A percentile compares a stretch with the other conserved stretches of the same genome.
Conservation (phyloP, 2,329 filamentous ascomycete species). For the Colletotrichum musae region DNA sequence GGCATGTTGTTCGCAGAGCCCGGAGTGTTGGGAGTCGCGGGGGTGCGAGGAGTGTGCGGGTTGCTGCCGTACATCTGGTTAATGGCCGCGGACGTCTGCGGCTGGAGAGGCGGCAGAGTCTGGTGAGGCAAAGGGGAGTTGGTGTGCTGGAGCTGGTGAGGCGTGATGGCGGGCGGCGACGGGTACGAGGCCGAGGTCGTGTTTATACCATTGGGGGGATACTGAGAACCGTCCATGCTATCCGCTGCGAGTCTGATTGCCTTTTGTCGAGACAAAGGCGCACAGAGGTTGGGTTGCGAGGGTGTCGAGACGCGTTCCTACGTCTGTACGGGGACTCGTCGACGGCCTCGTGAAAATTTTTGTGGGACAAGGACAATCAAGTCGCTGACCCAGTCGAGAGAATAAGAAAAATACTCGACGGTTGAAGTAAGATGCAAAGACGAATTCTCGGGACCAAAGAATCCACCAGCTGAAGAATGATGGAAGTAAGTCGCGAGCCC, state of each 20-base stretch:
- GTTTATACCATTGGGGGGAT: constrained; percentile 71
- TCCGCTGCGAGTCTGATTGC: constrained; percentile 36
- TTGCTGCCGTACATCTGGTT: constrained; percentile 71
- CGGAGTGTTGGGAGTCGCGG: constrained; percentile 74
- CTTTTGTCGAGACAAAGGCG: constrained; percentile 42
- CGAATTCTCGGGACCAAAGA: constrained; percentile 17
- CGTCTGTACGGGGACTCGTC: constrained; percentile 39
- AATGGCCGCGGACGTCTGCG: constrained; percentile 62
- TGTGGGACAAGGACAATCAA: constrained; percentile 41
- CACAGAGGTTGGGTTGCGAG: constrained; percentile 35
- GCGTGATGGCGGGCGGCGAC: constrained; percentile 66
- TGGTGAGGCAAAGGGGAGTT: constrained; percentile 63
- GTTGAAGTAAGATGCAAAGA: constrained; percentile 1
- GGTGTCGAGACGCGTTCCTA: constrained; percentile 40
- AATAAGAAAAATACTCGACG: constrained; percentile 29
- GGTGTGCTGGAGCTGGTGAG: constrained; percentile 65
- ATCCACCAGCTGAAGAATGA: constrained; percentile 36
- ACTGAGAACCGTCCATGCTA: constrained; percentile 70
- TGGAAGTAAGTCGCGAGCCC: constrained; percentile 40
- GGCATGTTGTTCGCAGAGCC: constrained; percentile 68
- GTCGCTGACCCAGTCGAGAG: constrained; percentile 30
- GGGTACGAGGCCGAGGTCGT: constrained; percentile 65
- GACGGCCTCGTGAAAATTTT: constrained; percentile 34
- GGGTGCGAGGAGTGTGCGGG: constrained; percentile 74
- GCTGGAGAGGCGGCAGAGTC: constrained; percentile 70